Percentiles rank a stretch among this genome's conserved stretches.
These are phyloP conservation scores for Fagopyrum esculentum DNA, from an alignment of 148 eudicot species.

Conservation along the genomic window DNA sequence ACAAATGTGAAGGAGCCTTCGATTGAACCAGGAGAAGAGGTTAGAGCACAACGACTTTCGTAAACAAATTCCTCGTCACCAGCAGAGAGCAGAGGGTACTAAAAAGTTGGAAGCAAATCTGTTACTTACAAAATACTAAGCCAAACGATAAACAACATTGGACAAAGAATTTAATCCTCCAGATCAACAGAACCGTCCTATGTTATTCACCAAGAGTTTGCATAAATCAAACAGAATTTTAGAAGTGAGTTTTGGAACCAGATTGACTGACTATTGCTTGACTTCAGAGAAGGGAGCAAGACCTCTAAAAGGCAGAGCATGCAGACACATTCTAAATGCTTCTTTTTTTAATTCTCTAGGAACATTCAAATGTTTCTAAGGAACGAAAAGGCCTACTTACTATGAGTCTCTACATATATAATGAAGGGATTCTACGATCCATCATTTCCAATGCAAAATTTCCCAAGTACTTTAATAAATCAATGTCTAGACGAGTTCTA, in stretches of 20 bases:
- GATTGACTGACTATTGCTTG: no score
- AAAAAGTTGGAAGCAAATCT: slow-evolving; percentile 18
- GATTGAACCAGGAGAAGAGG: slow-evolving; percentile 44
- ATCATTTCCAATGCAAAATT: neutral
- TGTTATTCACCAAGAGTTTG: neutral
- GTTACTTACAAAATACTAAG: neutral
- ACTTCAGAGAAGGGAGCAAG: no score
- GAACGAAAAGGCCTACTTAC: neutral
- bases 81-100: slow-evolving; percentile 70
- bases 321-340: neutral
- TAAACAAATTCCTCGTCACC: slow-evolving; percentile 84
- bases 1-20: slow-evolving; percentile 85
- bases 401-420: neutral
- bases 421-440: neutral
- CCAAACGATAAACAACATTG: neutral
- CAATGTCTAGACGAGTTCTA: neutral
- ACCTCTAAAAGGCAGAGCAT: neutral
- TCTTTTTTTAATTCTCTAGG: no score
- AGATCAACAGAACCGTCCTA: neutral
- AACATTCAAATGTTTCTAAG: neutral
- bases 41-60: slow-evolving; percentile 51
- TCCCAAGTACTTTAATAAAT: no score
- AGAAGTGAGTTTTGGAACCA: no score
- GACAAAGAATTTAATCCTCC: neutral
- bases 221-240: neutral